Percentiles rank a stretch among this genome's conserved stretches.
Conservation (phyloP, 768 basidiomycete genomes). For the Cystobasidium tubakii region DNA sequence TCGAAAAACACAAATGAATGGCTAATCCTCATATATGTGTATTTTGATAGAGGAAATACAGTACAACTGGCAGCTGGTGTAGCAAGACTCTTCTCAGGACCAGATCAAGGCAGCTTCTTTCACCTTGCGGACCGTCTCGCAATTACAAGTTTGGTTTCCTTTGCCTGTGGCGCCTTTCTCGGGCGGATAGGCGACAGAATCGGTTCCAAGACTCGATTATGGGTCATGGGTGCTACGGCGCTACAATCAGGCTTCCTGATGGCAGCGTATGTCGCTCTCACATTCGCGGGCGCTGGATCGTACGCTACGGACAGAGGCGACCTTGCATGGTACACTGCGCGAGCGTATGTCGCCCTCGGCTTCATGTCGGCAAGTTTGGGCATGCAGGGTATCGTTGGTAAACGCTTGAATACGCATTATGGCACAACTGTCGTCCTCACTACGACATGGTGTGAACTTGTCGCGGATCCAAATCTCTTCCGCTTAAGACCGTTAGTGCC, state of each 20-base stretch:
- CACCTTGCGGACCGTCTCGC: conserved; percentile 79
- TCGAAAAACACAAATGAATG: conserved; percentile 36
- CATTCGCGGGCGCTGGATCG: conserved; percentile 49
- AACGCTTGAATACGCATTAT: conserved; percentile 71
- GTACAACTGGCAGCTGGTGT: conserved; percentile 69
- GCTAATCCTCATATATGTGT: conserved; percentile 33
- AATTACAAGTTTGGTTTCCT: conserved; percentile 68
- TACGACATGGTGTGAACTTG: conserved; percentile 37
- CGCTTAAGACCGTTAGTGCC: conserved; percentile 7
- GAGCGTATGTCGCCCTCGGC: conserved; percentile 65
- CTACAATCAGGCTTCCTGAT: conserved; percentile 71
- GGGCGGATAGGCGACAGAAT: conserved; percentile 79
- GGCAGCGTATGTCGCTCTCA: conserved; percentile 53
- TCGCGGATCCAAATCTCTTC: conserved; percentile 18
- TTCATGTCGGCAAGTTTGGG: conserved; percentile 77
- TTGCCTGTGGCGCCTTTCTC: conserved; percentile 68
- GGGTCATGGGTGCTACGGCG: conserved; percentile 67
- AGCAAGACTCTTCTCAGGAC: conserved; percentile 63
- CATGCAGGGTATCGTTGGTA: conserved; percentile 77
- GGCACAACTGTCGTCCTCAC: conserved; percentile 77
- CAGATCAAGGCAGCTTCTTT: conserved; percentile 55
- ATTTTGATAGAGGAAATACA: conserved; percentile 46
- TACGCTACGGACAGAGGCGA: conserved; percentile 6
- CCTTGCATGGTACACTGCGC: conserved; percentile 60
- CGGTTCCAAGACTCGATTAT: conserved; percentile 65